Evolutionary conservation across 1,284 basidiomycete genomes (phyloP).

Genomic region (Trichosporon sp.): DNA sequence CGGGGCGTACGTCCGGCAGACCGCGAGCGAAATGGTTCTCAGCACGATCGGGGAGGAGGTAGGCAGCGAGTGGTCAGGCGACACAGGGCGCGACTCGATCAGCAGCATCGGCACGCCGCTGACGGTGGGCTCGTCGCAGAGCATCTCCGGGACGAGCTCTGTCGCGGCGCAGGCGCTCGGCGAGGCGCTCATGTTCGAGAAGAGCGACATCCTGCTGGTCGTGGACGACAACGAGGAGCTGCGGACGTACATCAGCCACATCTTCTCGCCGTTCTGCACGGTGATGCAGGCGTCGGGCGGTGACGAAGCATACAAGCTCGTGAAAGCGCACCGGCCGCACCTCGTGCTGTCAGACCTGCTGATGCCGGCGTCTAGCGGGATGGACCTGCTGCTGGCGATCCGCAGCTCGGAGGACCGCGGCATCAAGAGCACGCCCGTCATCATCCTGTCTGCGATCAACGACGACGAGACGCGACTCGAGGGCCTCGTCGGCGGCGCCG

Average conservation of each 20-base stretch:
- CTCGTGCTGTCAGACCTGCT: conserved; percentile 30
- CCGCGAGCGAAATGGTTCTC: conserved; percentile 17
- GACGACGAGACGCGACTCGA: conserved; percentile 26
- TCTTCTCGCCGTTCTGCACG: conserved; percentile 37
- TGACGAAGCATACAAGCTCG: conserved; percentile 36
- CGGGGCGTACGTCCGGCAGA: conserved; percentile 17
- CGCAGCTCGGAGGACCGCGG: conserved; percentile 3
- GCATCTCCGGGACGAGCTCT: neutral
- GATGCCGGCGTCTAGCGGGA: conserved; percentile 34
- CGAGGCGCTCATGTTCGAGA: conserved; percentile 22
- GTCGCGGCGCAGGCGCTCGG: neutral
- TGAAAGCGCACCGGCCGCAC: conserved; percentile 20
- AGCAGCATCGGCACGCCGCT: neutral
- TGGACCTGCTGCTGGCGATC: conserved; percentile 18
- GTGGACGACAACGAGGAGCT: conserved; percentile 33
- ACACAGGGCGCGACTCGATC: conserved; percentile 6
- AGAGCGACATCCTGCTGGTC: conserved; percentile 27
- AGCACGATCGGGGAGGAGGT: conserved; percentile 5
- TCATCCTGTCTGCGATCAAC: conserved; percentile 18
- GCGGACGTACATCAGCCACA: conserved; percentile 28
- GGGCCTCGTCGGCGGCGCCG: conserved; percentile 41
- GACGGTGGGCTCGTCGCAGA: neutral
- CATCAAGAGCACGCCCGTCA: conserved; percentile 17
- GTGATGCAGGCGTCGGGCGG: conserved; percentile 41
- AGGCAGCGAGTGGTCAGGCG: neutral